Evolutionary conservation across 2,329 filamentous ascomycete species (phyloP).

Genomic region (Talaromyces sp.): DNA sequence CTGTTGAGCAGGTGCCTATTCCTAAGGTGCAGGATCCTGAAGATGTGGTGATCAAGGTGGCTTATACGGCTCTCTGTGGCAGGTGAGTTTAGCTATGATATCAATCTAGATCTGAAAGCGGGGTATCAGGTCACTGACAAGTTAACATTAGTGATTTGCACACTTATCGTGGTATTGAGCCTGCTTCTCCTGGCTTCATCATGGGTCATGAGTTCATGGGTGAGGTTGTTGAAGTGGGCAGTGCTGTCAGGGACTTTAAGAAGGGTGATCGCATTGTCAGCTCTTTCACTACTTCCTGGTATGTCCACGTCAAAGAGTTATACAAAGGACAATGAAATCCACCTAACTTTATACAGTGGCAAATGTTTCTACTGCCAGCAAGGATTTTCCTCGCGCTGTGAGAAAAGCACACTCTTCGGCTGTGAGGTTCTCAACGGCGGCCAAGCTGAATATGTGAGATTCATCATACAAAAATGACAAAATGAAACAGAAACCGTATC

Average conservation of each 20-base stretch:
- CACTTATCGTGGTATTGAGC: slow-evolving; percentile 79
- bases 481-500: not conserved
- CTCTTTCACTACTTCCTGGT: slow-evolving; percentile 83
- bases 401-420: slow-evolving; percentile 71
- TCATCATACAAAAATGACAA: not conserved
- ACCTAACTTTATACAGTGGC: slow-evolving; percentile 57
- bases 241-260: slow-evolving; percentile 67
- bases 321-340: too few relatives aligned
- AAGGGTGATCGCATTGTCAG: slow-evolving; percentile 78
- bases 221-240: slow-evolving; percentile 68
- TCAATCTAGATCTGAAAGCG: not conserved
- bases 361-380: slow-evolving; percentile 84
- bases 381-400: slow-evolving; percentile 76
- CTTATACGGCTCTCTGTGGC: slow-evolving; percentile 82
- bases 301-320: too few relatives aligned
- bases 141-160: slow-evolving; percentile 70
- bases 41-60: slow-evolving; percentile 82
- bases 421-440: slow-evolving; percentile 70
- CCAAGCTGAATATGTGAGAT: slow-evolving; percentile 72
- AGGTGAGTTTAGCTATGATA: slow-evolving; percentile 60
- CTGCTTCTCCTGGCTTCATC: slow-evolving; percentile 65
- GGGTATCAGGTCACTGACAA: too few relatives aligned
- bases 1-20: slow-evolving; percentile 76
- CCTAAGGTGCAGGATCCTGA: slow-evolving; percentile 70
- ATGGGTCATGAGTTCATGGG: slow-evolving; percentile 87